Percentiles rank a stretch among this genome's conserved stretches.
Evolutionary conservation across 768 basidiomycete species (phyloP).

Genomic region (Lanmaoa rubissima): DNA sequence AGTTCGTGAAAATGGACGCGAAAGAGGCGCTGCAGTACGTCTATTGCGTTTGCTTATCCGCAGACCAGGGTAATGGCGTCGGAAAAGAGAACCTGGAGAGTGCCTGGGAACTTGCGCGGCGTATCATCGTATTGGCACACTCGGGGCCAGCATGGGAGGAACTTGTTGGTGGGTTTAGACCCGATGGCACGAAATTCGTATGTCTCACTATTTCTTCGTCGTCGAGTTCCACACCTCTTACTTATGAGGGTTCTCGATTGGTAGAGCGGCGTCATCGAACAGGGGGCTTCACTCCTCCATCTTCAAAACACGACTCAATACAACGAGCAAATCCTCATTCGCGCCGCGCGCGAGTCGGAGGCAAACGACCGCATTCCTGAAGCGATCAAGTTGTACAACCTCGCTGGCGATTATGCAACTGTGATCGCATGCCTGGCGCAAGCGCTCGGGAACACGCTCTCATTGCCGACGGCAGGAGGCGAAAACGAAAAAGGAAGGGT

Average conservation of each 20-base stretch:
- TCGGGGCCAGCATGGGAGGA: conserved; percentile 86
- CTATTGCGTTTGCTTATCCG: conserved; percentile 76
- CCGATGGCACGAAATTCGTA: conserved; percentile 88
- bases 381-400: conserved; percentile 93
- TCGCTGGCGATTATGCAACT: conserved; percentile 86
- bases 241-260: neutral
- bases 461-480: conserved; percentile 51
- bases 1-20: conserved; percentile 90
- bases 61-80: conserved; percentile 65
- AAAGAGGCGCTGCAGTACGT: conserved; percentile 94
- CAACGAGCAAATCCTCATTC: conserved; percentile 78
- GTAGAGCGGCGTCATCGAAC: conserved; percentile 86
- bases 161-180: conserved; percentile 88
- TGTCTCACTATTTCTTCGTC: conserved; percentile 31
- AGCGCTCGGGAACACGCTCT: conserved; percentile 80
- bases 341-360: conserved; percentile 79
- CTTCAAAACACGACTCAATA: conserved; percentile 65
- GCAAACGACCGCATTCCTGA: conserved; percentile 83
- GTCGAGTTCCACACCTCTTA: neutral
- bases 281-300: conserved; percentile 72
- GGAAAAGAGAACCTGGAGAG: conserved; percentile 84
- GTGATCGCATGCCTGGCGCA: conserved; percentile 86
- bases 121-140: conserved; percentile 77
- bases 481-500: conserved; percentile 58
- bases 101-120: conserved; percentile 76